phyloP scores from a whole-genome alignment of 352 stramenopile genomes.

The Saprolegnia diclina region DNA sequence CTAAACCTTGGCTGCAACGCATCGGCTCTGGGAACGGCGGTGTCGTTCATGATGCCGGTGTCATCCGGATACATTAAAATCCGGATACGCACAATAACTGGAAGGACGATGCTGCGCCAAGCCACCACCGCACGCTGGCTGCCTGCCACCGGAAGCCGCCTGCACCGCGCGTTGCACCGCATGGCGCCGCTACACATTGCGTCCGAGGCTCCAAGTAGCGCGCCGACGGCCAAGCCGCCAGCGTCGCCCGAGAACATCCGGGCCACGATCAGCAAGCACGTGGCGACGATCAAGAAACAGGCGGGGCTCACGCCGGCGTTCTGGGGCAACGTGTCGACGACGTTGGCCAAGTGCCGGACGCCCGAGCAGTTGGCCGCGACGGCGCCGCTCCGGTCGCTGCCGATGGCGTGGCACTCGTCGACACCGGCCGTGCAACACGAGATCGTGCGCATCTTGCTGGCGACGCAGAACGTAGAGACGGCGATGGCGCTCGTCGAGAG shows the following conservation, averaged over 20 bases:
- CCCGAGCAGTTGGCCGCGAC: background rate
- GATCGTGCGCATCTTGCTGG: slow-evolving; percentile 20
- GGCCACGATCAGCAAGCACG: background rate
- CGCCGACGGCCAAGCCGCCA: background rate
- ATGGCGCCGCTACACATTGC: background rate
- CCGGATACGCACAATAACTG: background rate
- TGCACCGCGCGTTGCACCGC: background rate
- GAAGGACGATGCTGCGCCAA: background rate
- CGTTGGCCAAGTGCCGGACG: slow-evolving; percentile 17
- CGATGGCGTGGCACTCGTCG: slow-evolving; percentile 6
- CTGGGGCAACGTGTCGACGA: slow-evolving; percentile 4
- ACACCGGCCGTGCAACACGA: slow-evolving; percentile 18
- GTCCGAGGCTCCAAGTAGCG: background rate
- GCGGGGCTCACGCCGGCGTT: background rate
- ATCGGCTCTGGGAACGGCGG: slow-evolving; percentile 7
- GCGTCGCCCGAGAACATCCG: background rate
- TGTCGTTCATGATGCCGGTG: too few relatives aligned
- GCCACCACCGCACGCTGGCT: background rate
- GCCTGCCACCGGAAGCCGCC: background rate
- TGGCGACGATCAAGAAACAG: slow-evolving; percentile 7
- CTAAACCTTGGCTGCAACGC: too few relatives aligned
- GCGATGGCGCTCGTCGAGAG: background rate
- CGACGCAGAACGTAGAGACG: background rate
- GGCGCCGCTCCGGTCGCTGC: background rate
- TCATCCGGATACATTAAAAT: background rate